A percentile compares a stretch with the other conserved stretches of the same genome.
These are phyloP conservation scores for Huntiella abstrusa DNA, from an alignment of 2,329 filamentous ascomycete species.

Conservation along the genomic window DNA sequence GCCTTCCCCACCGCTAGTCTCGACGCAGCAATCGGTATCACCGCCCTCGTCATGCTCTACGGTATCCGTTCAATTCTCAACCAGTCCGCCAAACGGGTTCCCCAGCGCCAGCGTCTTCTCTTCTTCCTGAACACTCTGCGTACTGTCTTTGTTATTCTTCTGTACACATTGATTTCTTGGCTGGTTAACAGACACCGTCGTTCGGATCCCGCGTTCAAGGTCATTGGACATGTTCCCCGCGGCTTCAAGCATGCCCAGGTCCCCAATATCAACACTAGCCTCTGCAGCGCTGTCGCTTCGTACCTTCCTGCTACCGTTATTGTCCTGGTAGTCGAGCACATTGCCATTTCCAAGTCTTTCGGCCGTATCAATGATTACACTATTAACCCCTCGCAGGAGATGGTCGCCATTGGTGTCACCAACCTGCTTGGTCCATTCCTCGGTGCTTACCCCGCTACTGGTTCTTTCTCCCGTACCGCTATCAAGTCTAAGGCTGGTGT, in stretches of 20 bases:
- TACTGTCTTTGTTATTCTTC: conserved; percentile 74
- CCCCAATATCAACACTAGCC: conserved; percentile 37
- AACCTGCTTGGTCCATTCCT: conserved; percentile 76
- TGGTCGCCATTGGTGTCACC: conserved; percentile 81
- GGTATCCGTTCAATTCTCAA: conserved; percentile 49
- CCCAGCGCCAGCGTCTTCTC: conserved; percentile 49
- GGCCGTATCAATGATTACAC: conserved; percentile 90
- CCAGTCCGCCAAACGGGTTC: conserved; percentile 47
- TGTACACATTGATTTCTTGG: conserved; percentile 85
- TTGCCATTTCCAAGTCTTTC: conserved; percentile 93
- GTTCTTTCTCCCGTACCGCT: conserved; percentile 88
- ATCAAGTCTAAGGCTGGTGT: conserved; percentile 97
- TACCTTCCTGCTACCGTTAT: conserved; percentile 59
- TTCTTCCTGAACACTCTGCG: conserved; percentile 88
- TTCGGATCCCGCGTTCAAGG: conserved; percentile 47
- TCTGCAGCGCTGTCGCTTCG: conserved; percentile 43
- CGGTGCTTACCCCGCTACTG: conserved; percentile 79
- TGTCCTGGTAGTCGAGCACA: conserved; percentile 83
- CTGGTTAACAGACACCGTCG: conserved; percentile 54
- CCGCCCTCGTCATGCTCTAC: conserved; percentile 61
- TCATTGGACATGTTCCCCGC: conserved; percentile 61
- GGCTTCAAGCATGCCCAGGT: conserved; percentile 56
- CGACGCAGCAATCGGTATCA: conserved; percentile 82
- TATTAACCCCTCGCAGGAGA: conserved; percentile 87
- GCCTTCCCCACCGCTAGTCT: conserved; percentile 45